These are phyloP conservation scores for Selenicereus undatus DNA, from an alignment of 148 eudicot species.

Conservation along the genomic window DNA sequence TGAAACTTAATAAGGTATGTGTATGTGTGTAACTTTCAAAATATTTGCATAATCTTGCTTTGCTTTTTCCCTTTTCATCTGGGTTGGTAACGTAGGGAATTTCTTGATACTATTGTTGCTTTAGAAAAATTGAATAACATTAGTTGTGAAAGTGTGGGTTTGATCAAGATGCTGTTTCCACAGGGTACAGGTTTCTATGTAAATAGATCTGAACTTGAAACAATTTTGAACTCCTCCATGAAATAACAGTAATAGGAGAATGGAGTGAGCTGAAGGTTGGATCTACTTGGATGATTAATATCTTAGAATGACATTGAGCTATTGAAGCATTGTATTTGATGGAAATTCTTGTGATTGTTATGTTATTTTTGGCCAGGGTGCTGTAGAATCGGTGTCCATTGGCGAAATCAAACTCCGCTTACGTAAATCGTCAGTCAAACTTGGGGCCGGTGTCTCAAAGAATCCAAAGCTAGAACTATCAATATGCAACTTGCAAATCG, in stretches of 20 bases:
- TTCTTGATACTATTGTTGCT: background rate
- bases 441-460: conserved; percentile 86
- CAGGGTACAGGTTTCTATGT: background rate
- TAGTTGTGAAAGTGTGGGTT: background rate
- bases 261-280: background rate
- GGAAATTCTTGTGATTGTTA: conserved; percentile 20
- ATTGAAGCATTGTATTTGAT: conserved; percentile 4
- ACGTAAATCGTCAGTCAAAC: conserved; percentile 86
- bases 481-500: conserved; percentile 77
- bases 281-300: background rate
- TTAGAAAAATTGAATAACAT: background rate
- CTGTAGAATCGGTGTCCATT: conserved; percentile 80
- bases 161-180: background rate
- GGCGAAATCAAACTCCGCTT: conserved; percentile 90
- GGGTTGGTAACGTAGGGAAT: background rate
- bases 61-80: background rate
- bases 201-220: background rate
- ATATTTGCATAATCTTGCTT: background rate
- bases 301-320: background rate
- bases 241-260: background rate
- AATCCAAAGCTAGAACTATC: conserved; percentile 84
- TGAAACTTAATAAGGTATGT: conserved; percentile 82
- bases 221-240: background rate
- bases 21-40: background rate
- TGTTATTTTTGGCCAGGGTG: conserved; percentile 53